A percentile compares a stretch with the other conserved stretches of the same genome.
Evolutionary conservation across 805 yeast genomes (phyloP).

Genomic region (Sungouiozyma ichnusensis): DNA sequence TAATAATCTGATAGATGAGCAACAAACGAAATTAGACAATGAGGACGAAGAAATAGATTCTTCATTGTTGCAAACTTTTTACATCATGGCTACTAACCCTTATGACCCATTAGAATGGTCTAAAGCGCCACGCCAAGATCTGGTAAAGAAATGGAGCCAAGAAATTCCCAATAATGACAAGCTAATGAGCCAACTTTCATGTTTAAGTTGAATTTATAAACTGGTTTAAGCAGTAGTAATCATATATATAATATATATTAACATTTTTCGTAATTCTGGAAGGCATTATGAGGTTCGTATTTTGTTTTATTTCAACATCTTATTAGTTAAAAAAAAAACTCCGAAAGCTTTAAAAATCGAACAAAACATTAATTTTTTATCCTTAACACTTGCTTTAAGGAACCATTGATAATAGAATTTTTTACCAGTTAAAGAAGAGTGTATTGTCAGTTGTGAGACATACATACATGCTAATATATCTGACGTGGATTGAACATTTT

Average conservation of each 20-base stretch:
- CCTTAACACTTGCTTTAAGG: background rate
- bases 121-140: conserved; percentile 37
- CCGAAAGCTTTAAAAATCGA: background rate
- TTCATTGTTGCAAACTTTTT: conserved; percentile 46
- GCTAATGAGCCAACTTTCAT: conserved; percentile 65
- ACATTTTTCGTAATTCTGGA: no score
- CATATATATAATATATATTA: background rate
- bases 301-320: no score
- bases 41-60: conserved; percentile 17
- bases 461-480: no score
- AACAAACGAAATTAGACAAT: conserved; percentile 34
- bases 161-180: conserved; percentile 33
- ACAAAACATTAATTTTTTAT: background rate
- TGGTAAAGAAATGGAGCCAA: conserved; percentile 41
- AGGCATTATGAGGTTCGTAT: no score
- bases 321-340: no score
- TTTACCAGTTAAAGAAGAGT: no score
- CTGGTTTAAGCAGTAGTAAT: no score
- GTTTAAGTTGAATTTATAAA: conserved; percentile 41
- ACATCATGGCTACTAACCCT: conserved; percentile 67
- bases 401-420: no score
- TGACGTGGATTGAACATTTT: no score
- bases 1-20: conserved; percentile 40
- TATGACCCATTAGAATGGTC: conserved; percentile 64
- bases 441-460: no score